phyloP scores from a whole-genome alignment of 768 basidiomycete species.

The Macrolepiota fuliginosa region DNA sequence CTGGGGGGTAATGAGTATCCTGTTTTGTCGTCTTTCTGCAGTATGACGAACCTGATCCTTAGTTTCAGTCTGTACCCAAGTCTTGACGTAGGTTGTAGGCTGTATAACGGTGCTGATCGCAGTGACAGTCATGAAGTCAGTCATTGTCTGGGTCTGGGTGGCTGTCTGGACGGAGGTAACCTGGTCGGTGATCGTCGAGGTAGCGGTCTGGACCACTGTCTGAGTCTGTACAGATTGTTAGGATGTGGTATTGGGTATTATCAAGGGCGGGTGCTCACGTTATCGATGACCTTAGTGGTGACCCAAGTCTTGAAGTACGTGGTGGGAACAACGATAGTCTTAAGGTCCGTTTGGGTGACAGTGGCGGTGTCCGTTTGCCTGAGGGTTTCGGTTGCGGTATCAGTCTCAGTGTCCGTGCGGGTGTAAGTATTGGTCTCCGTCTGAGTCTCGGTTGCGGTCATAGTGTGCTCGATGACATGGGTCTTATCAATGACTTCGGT shows the following conservation, averaged over 20 bases:
- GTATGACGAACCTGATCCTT: slow-evolving; percentile 48
- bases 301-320: slow-evolving; percentile 54
- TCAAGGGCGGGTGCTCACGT: slow-evolving; percentile 35
- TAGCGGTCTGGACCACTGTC: slow-evolving; percentile 51
- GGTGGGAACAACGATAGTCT: slow-evolving; percentile 54
- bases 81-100: slow-evolving; percentile 58
- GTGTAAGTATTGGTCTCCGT: slow-evolving; percentile 58
- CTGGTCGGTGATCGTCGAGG: slow-evolving; percentile 47
- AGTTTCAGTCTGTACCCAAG: slow-evolving; percentile 53
- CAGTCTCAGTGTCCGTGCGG: slow-evolving; percentile 42
- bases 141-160: slow-evolving; percentile 52
- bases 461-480: slow-evolving; percentile 51
- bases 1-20: slow-evolving; percentile 25
- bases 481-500: slow-evolving; percentile 63
- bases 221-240: slow-evolving; percentile 37
- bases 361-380: slow-evolving; percentile 55
- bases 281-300: slow-evolving; percentile 56
- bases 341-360: slow-evolving; percentile 52
- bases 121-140: slow-evolving; percentile 52
- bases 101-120: slow-evolving; percentile 47
- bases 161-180: slow-evolving; percentile 56
- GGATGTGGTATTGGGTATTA: neutral
- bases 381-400: slow-evolving; percentile 46
- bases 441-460: slow-evolving; percentile 61
- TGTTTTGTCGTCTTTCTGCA: neutral